Evolutionary conservation across 2,329 filamentous ascomycete species (phyloP), one percentile per base, ranked within the genome.

Genomic region (Beauveria rudraprayagi): DNA sequence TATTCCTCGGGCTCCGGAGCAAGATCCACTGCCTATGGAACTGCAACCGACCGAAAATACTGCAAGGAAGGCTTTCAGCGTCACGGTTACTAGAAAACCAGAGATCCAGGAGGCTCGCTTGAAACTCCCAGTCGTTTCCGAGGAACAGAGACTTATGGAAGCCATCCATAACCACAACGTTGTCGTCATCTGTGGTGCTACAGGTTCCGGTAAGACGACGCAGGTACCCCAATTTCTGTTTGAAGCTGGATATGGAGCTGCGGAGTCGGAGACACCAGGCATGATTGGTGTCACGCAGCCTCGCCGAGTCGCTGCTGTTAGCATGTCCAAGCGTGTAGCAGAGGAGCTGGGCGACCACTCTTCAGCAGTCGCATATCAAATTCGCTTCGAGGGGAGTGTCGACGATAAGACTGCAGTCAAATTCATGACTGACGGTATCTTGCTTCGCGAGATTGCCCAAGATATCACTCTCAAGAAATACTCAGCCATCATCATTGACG

Each of bases 101-200:
- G 87, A 89, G 19, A 89, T 97, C 24, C 91, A 97, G 71, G 83
- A 87, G 53, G 84, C 87, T 11, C 86, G 94, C 14, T 73, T 95
- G 52, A 85, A 89, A 61, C 80, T 99, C 17, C 94, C 94, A 0
- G 90, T 99, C 1, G 91, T 97, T 1, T 90, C 90, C 1, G 92
- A 97, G 72, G 94, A 99, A 73, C 94, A 99, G 71, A 92, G 89
- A 69, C 92, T 99, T 34, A 97, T 99, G 92, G 94, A 99, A 74
- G 92, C 92, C 1, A 91, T 99, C 54, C 89, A 97, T 73, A 93
- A 93, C 70, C 89, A 97, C 71, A 84, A 93, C 57, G 86, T 91
- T 3, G 90, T 97, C 1, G 89, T 99, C 11, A 85, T 99, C 8
- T 97, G 93, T 76, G 94, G 94, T 74, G 89, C 92, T 16, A 99